phyloP scores from a whole-genome alignment of 108 stramenopile species.

The Phaeodactylum tricornutum region DNA sequence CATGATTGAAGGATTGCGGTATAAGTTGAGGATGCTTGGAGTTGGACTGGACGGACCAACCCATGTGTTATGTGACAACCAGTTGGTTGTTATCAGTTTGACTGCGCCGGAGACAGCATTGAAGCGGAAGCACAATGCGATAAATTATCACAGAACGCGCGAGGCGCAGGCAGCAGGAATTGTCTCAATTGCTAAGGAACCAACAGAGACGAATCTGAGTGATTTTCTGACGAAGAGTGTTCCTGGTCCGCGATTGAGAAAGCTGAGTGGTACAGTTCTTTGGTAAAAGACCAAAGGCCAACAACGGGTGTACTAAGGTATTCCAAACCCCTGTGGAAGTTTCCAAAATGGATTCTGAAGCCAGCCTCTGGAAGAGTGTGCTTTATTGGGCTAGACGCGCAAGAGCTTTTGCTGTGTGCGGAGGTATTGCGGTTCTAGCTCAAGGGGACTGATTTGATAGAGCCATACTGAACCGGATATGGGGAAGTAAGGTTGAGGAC shows the following conservation, averaged over 20 bases:
- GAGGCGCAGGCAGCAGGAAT: constrained; percentile 24
- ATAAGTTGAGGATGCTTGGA: constrained; percentile 38
- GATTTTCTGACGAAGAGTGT: constrained; percentile 23
- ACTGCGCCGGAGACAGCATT: constrained; percentile 19
- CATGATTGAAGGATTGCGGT: constrained; percentile 12
- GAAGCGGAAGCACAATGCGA: constrained; percentile 20
- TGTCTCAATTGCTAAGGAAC: constrained; percentile 9
- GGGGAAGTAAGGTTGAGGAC: no score
- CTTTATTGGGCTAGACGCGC: no score
- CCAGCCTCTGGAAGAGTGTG: no score
- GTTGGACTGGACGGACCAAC: constrained; percentile 21
- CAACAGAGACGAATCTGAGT: constrained; percentile 17
- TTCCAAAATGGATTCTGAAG: no score
- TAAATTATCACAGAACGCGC: constrained; percentile 22
- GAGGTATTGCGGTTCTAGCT: no score
- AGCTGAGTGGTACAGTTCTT: neutral
- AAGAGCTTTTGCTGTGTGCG: no score
- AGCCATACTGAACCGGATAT: no score
- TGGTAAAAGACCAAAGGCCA: no score
- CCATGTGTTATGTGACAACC: constrained; percentile 18
- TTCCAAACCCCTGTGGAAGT: no score
- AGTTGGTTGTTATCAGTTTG: constrained; percentile 22
- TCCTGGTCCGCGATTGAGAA: neutral
- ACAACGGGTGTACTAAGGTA: no score
- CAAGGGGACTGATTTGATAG: no score